Evolutionary conservation across 2,329 filamentous ascomycete species (phyloP).

Genomic region (Hypoxylon sp.): DNA sequence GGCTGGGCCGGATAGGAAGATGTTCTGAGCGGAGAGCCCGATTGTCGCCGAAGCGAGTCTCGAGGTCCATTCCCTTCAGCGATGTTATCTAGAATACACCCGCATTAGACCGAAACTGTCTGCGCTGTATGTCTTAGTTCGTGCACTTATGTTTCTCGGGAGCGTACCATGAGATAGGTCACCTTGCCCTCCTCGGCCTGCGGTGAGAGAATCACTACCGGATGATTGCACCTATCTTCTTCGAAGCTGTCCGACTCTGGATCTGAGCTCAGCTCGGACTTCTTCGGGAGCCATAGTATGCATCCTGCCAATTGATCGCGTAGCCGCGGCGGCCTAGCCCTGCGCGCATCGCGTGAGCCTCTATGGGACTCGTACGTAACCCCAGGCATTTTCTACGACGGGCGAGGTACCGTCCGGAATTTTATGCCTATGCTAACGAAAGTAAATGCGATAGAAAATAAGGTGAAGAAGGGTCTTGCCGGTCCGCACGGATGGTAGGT

Average conservation of each 20-base stretch:
- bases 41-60: conserved; percentile 20
- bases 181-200: conserved; percentile 37
- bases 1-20: conserved; percentile 40
- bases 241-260: conserved; percentile 25
- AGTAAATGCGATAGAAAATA: background rate
- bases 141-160: background rate
- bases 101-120: conserved; percentile 9
- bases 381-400: conserved; percentile 31
- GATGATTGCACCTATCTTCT: conserved; percentile 41
- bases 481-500: background rate
- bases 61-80: conserved; percentile 33
- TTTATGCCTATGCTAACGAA: background rate
- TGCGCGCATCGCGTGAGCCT: conserved; percentile 17
- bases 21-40: conserved; percentile 27
- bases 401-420: conserved; percentile 2
- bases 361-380: conserved; percentile 17
- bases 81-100: conserved; percentile 41
- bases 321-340: conserved; percentile 1
- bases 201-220: conserved; percentile 44
- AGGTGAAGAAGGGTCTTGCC: conserved; percentile 3
- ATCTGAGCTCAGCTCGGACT: conserved; percentile 14
- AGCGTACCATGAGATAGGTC: conserved; percentile 39
- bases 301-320: conserved; percentile 35
- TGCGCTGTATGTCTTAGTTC: background rate
- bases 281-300: conserved; percentile 41